A percentile compares a stretch with the other conserved stretches of the same genome.
Conservation (phyloP, 768 basidiomycete genomes). For the Suillus paluster region DNA sequence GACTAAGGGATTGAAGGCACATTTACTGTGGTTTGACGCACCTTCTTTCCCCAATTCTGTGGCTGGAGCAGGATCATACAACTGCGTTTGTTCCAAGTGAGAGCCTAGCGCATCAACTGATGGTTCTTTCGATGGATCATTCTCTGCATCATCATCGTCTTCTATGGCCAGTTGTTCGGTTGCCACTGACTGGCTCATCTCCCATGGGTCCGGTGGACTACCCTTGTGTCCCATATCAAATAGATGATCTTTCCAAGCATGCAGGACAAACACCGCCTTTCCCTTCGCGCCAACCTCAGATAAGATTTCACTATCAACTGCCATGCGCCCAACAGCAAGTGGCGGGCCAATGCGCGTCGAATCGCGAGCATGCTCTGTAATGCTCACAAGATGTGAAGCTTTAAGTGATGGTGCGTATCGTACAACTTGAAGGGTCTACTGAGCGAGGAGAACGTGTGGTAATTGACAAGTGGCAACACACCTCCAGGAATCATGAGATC, state of each 20-base stretch:
- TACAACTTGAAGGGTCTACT: neutral
- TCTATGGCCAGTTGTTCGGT: slow-evolving; percentile 19
- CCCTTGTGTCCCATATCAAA: neutral
- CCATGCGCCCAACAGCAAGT: slow-evolving; percentile 79
- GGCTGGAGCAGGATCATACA: neutral
- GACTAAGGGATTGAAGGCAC: neutral
- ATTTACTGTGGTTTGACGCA: neutral
- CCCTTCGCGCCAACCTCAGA: slow-evolving; percentile 60
- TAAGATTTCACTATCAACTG: slow-evolving; percentile 54
- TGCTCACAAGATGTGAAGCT: slow-evolving; percentile 51
- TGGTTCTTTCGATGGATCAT: neutral
- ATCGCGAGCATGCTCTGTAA: slow-evolving; percentile 52
- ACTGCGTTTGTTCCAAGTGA: slow-evolving; percentile 38
- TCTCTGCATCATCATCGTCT: neutral
- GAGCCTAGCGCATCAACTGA: neutral
- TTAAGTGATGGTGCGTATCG: neutral
- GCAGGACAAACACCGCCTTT: slow-evolving; percentile 74
- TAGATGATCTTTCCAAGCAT: slow-evolving; percentile 70
- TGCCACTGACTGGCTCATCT: slow-evolving; percentile 28
- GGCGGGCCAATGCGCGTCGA: slow-evolving; percentile 46
- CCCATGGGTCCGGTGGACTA: slow-evolving; percentile 19
- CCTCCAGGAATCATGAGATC: slow-evolving; percentile 60
- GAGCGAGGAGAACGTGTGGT: slow-evolving; percentile 28
- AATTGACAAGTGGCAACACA: neutral
- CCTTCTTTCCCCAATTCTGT: slow-evolving; percentile 3